Evolutionary conservation across 2,329 filamentous ascomycete genomes (phyloP).

Genomic region (Ambrosiella beaveri): DNA sequence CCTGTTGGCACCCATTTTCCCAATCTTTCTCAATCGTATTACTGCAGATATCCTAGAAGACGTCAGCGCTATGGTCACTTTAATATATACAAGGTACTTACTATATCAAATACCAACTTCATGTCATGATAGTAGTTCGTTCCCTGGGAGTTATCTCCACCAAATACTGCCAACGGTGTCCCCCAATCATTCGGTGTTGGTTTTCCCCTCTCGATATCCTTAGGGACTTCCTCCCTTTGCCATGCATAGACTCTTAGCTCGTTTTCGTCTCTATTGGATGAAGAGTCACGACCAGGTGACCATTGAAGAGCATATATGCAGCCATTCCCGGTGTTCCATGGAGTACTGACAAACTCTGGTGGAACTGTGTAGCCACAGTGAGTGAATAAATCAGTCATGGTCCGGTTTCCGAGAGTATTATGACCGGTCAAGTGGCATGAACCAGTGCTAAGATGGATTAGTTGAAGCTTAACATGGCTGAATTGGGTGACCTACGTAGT

Average conservation of each 20-base stretch:
- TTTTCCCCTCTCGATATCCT: constrained; percentile 39
- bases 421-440: not conserved
- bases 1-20: constrained; percentile 18
- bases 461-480: not conserved
- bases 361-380: constrained; percentile 3
- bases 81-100: constrained; percentile 16
- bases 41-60: constrained; percentile 49
- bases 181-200: constrained; percentile 55
- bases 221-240: constrained; percentile 43
- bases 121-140: constrained; percentile 47
- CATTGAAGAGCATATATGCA: constrained; percentile 57
- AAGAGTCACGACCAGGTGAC: constrained; percentile 30
- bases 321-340: constrained; percentile 49
- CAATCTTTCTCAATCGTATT: constrained; percentile 45
- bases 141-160: constrained; percentile 46
- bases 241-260: constrained; percentile 52
- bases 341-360: constrained; percentile 36
- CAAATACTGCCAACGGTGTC: constrained; percentile 50
- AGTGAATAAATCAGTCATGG: constrained; percentile 3
- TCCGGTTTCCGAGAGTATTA: not conserved
- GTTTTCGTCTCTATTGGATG: not conserved
- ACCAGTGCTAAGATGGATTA: constrained; percentile 1
- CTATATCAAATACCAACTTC: constrained; percentile 56
- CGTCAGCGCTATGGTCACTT: not conserved
- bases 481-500: constrained; percentile 1